These are phyloP conservation scores for Echium plantagineum DNA, from an alignment of 257 asterid species.

Conservation along the genomic window DNA sequence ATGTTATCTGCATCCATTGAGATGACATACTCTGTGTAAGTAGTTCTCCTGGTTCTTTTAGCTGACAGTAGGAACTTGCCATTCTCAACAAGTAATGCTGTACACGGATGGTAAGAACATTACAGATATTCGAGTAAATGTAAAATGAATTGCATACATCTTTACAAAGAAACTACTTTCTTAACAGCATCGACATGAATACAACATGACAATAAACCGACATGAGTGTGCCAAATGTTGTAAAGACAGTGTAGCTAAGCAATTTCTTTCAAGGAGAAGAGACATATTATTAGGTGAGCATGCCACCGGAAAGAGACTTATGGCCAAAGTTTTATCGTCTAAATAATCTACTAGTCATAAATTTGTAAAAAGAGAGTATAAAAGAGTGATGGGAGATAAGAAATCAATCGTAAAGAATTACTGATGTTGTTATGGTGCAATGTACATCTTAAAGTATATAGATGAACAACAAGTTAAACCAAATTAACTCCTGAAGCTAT, in stretches of 20 bases:
- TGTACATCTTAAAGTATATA: background rate
- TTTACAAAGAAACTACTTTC: background rate
- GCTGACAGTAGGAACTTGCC: background rate
- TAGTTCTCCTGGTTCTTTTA: background rate
- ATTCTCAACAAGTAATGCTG: background rate
- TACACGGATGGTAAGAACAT: background rate
- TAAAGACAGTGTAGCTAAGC: too few relatives aligned
- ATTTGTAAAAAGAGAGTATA: too few relatives aligned
- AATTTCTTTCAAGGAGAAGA: too few relatives aligned
- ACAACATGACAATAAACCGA: too few relatives aligned
- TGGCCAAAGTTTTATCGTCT: background rate
- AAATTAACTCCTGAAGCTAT: too few relatives aligned
- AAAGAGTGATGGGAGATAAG: too few relatives aligned
- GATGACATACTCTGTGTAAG: conserved; percentile 2
- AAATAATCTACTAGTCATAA: too few relatives aligned
- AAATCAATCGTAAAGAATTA: too few relatives aligned
- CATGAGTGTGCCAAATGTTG: too few relatives aligned
- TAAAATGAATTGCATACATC: background rate
- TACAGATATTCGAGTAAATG: background rate
- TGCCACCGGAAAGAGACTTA: background rate
- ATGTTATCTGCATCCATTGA: background rate
- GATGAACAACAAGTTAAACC: background rate
- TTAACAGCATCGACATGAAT: background rate
- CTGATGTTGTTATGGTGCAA: too few relatives aligned
- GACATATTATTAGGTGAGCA: background rate